phyloP scores from a whole-genome alignment of 225 moss, liverwort and hornwort genomes.

The Sphagnum tenellum region DNA sequence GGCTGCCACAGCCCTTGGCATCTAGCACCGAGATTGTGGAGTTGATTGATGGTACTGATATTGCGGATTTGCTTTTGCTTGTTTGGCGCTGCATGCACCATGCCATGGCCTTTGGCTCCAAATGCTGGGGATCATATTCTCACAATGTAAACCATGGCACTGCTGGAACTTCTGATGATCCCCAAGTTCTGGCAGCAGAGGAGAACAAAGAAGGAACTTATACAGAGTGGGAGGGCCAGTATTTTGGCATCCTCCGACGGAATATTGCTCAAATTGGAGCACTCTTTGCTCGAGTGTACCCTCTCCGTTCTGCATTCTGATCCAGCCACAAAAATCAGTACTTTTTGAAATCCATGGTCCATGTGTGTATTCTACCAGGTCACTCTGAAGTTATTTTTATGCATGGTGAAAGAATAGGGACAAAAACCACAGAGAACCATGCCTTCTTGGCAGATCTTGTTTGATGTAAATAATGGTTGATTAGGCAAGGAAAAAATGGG shows the following conservation, averaged over 20 bases:
- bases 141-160: slow-evolving; percentile 18
- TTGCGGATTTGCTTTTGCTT: slow-evolving; percentile 89
- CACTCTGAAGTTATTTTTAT: too few species aligned
- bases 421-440: too few species aligned
- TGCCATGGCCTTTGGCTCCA: slow-evolving; percentile 60
- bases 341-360: too few species aligned
- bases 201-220: slow-evolving; percentile 63
- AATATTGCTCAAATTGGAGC: slow-evolving; percentile 80
- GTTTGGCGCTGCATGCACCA: slow-evolving; percentile 99
- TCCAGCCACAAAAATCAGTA: not conserved
- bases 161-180: slow-evolving; percentile 12
- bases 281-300: slow-evolving; percentile 94
- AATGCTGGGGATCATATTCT: slow-evolving; percentile 45
- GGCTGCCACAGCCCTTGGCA: slow-evolving; percentile 86
- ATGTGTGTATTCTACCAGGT: too few species aligned
- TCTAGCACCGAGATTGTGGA: slow-evolving; percentile 83
- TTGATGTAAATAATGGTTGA: too few species aligned
- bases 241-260: slow-evolving; percentile 76
- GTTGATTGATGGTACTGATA: slow-evolving; percentile 78
- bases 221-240: slow-evolving; percentile 87
- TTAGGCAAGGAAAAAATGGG: too few species aligned
- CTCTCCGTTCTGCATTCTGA: slow-evolving; percentile 44
- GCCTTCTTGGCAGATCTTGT: too few species aligned
- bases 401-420: too few species aligned
- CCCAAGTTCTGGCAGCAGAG: slow-evolving; percentile 34